These are phyloP conservation scores for Gonapodya prolifera DNA, from an alignment of 192 early-diverging fungal species.

Conservation along the genomic window DNA sequence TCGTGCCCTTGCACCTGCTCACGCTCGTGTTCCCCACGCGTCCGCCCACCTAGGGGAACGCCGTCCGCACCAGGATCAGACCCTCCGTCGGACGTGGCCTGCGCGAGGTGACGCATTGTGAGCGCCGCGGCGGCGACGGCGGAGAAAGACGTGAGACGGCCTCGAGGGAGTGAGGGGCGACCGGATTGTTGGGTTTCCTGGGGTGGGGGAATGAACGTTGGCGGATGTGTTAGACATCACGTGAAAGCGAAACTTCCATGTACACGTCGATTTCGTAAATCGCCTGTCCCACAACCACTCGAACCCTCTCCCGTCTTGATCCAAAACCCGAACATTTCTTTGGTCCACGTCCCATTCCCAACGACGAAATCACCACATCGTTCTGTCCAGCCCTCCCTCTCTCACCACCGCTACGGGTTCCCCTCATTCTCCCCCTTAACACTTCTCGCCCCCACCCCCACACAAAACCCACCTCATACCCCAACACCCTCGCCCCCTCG, in stretches of 20 bases:
- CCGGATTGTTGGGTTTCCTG: too few species aligned
- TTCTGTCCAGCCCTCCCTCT: not conserved
- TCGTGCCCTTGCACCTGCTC: not conserved
- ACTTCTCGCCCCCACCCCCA: too few species aligned
- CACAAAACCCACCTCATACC: not conserved
- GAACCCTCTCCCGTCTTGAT: too few species aligned
- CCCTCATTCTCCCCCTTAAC: too few species aligned
- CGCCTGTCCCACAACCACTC: too few species aligned
- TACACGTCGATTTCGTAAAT: too few species aligned
- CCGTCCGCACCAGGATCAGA: not conserved
- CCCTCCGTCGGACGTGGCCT: not conserved
- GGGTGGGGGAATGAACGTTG: not conserved
- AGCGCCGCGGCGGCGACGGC: not conserved
- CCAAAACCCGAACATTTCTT: too few species aligned
- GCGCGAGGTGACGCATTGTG: not conserved
- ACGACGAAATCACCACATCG: not conserved
- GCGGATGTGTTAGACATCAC: not conserved
- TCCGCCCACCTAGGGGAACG: not conserved
- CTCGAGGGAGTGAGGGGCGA: not conserved
- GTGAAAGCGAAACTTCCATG: too few species aligned
- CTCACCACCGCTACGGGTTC: too few species aligned
- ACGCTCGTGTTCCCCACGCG: not conserved
- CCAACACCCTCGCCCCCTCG: not conserved
- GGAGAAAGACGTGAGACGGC: not conserved
- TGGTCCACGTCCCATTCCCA: too few species aligned